Percentiles rank a stretch among this genome's conserved stretches.
Conservation (phyloP, 441 rosid genomes). For the Manihot esculenta region DNA sequence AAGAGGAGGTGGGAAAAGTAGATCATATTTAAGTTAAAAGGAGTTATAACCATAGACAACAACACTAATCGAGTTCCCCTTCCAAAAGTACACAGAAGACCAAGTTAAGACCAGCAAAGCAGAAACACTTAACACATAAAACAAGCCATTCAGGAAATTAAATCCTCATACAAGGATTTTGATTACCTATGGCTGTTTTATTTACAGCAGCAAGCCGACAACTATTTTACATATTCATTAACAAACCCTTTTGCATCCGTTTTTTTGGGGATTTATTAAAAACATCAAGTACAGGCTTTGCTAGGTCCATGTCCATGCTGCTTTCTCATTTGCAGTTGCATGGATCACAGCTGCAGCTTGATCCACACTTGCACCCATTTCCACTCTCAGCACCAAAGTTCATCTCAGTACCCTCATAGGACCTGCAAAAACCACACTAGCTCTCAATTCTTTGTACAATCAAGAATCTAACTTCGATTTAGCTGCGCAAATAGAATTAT, state of each 20-base stretch:
- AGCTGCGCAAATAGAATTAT: no score
- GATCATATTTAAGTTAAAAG: no score
- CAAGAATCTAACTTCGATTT: neutral
- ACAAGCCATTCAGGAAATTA: neutral
- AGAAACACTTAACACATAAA: neutral
- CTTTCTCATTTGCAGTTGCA: slow-evolving; percentile 64
- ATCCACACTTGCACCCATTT: slow-evolving; percentile 79
- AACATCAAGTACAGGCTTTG: slow-evolving; percentile 19
- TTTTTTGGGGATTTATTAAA: neutral
- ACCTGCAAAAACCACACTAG: slow-evolving; percentile 9
- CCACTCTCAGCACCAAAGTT: slow-evolving; percentile 42
- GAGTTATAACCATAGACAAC: no score
- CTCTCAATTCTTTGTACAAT: no score
- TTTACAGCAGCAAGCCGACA: neutral
- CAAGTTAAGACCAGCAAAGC: slow-evolving; percentile 1
- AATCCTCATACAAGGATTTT: slow-evolving; percentile 15
- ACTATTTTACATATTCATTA: neutral
- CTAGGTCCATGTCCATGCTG: neutral
- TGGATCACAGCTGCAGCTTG: slow-evolving; percentile 75
- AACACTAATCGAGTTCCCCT: neutral
- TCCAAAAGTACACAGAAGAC: neutral
- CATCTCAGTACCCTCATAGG: slow-evolving; percentile 46
- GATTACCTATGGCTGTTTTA: slow-evolving; percentile 4
- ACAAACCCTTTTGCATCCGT: neutral
- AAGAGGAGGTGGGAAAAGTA: no score